A percentile compares a stretch with the other conserved stretches of the same genome.
These are phyloP conservation scores for Candida golubevii DNA, from an alignment of 805 yeast genomes.

Conservation along the genomic window DNA sequence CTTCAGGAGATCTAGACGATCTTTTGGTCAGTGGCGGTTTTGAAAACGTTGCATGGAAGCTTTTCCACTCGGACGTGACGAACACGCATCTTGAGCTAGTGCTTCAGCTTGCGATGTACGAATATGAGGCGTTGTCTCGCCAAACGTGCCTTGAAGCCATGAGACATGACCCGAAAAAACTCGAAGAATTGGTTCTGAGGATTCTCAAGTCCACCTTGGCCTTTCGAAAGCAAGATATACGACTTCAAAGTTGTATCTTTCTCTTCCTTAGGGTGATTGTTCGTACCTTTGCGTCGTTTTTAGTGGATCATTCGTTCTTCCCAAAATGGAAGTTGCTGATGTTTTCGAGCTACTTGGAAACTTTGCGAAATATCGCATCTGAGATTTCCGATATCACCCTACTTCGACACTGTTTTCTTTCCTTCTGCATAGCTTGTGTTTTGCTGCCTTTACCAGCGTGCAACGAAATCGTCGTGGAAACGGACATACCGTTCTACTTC, in stretches of 20 bases:
- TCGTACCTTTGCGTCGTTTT: background rate
- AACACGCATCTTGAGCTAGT: conserved; percentile 38
- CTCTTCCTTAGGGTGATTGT: conserved; percentile 14
- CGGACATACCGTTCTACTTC: conserved; percentile 7
- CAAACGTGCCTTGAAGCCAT: conserved; percentile 12
- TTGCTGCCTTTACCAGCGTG: conserved; percentile 1
- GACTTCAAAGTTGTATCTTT: conserved; percentile 15
- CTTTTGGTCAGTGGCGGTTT: conserved; percentile 19
- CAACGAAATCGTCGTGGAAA: background rate
- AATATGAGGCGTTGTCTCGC: conserved; percentile 4
- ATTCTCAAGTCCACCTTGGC: conserved; percentile 22
- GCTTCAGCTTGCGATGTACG: conserved; percentile 17
- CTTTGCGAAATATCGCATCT: background rate
- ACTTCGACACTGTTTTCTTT: conserved; percentile 8
- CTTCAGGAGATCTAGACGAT: conserved; percentile 7
- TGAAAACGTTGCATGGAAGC: conserved; percentile 36
- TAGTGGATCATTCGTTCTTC: conserved; percentile 8
- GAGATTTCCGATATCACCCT: background rate
- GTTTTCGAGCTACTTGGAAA: conserved; percentile 13
- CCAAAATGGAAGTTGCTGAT: conserved; percentile 21
- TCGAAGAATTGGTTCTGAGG: conserved; percentile 25
- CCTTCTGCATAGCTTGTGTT: conserved; percentile 8
- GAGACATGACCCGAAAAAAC: conserved; percentile 18
- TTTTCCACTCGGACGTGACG: conserved; percentile 37
- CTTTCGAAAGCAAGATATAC: conserved; percentile 13